Evolutionary conservation across 805 yeast species (phyloP).

Genomic region (Kodamaea lidongshanica): DNA sequence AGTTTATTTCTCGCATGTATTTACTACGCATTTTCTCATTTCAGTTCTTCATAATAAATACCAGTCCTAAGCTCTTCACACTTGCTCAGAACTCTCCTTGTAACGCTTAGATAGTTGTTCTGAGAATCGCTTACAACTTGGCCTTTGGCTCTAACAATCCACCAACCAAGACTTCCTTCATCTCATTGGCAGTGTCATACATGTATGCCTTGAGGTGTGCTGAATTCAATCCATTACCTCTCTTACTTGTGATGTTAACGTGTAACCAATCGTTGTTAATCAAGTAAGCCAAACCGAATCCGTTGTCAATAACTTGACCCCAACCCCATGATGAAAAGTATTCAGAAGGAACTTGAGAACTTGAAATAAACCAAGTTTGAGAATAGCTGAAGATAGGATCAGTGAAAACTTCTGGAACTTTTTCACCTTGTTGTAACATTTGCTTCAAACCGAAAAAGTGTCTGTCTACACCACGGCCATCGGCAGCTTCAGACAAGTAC

Average conservation of each 20-base stretch:
- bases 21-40: neutral
- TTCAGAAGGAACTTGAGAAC: constrained; percentile 80
- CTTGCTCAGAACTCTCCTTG: too few species aligned
- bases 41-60: constrained; percentile 4
- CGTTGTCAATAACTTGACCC: constrained; percentile 91
- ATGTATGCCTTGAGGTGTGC: constrained; percentile 60
- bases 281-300: constrained; percentile 92
- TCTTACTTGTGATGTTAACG: constrained; percentile 74
- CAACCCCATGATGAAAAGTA: constrained; percentile 90
- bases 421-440: constrained; percentile 53
- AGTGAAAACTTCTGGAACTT: constrained; percentile 59
- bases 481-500: constrained; percentile 71
- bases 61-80: neutral
- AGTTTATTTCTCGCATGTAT: neutral
- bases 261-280: constrained; percentile 79
- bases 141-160: constrained; percentile 32
- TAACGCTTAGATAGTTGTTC: too few species aligned
- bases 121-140: constrained; percentile 33
- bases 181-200: constrained; percentile 73
- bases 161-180: constrained; percentile 54
- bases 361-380: constrained; percentile 76
- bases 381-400: constrained; percentile 77
- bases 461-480: constrained; percentile 88
- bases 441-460: constrained; percentile 86
- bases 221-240: constrained; percentile 52